Evolutionary conservation across 352 stramenopile genomes (phyloP).

Genomic region (Pythium oligandrum): DNA sequence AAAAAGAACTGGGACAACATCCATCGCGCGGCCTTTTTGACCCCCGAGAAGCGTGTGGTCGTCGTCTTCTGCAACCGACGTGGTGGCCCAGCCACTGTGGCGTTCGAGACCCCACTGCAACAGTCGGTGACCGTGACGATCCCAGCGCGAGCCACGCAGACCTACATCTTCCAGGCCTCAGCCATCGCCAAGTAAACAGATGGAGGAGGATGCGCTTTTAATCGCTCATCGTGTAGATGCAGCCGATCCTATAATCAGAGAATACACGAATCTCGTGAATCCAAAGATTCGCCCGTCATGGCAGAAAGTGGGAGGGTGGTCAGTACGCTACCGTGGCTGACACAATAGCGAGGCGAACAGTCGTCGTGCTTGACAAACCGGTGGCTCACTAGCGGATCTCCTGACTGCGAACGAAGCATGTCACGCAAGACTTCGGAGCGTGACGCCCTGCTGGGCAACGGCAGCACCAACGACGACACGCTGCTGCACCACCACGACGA

Average conservation of each 20-base stretch:
- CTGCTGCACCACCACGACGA: constrained; percentile 18
- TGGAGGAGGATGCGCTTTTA: too few species aligned
- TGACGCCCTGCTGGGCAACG: constrained; percentile 21
- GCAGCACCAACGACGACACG: constrained; percentile 2
- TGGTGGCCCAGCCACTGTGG: constrained; percentile 4
- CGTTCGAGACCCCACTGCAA: constrained; percentile 10
- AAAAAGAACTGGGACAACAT: constrained; percentile 23
- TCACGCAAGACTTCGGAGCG: constrained; percentile 11
- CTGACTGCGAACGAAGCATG: constrained; percentile 3
- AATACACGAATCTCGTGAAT: constrained; percentile 6
- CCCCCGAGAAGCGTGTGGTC: constrained; percentile 30
- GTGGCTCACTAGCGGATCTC: too few species aligned
- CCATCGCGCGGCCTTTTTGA: constrained; percentile 44
- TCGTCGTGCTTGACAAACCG: too few species aligned
- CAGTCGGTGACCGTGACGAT: constrained; percentile 11
- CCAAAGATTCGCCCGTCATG: constrained; percentile 2
- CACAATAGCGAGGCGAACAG: too few species aligned
- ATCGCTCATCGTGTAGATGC: too few species aligned
- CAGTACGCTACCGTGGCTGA: too few species aligned
- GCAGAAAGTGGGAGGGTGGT: too few species aligned
- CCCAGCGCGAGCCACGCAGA: constrained; percentile 16
- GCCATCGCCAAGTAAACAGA: too few species aligned
- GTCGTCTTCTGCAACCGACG: constrained; percentile 36
- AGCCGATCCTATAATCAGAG: too few species aligned
- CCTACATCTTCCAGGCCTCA: constrained; percentile 13